A percentile compares a stretch with the other conserved stretches of the same genome.
Evolutionary conservation across 139 green algal species (phyloP).

Genomic region (Mychonastes homosphaera): DNA sequence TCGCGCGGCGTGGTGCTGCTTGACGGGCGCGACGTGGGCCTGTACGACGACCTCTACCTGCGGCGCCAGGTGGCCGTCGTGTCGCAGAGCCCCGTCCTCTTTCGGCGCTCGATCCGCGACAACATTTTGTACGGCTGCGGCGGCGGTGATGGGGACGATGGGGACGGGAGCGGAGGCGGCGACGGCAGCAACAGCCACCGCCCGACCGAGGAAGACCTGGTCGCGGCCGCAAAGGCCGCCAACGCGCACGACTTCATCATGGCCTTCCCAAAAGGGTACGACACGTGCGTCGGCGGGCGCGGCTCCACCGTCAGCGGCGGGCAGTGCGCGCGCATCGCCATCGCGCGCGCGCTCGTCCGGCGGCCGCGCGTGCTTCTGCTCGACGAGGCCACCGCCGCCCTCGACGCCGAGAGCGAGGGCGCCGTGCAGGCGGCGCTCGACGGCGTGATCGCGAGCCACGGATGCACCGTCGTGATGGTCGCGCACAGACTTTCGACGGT

Average conservation of each 20-base stretch:
- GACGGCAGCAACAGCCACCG: conserved; percentile 4
- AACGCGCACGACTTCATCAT: conserved; percentile 79
- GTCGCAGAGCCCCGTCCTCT: conserved; percentile 79
- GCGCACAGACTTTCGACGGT: conserved; percentile 86
- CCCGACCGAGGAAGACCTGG: conserved; percentile 35
- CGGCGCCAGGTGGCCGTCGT: conserved; percentile 29
- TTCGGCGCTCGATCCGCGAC: conserved; percentile 51
- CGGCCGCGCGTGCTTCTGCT: conserved; percentile 51
- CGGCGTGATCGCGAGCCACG: conserved; percentile 54
- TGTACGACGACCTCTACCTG: conserved; percentile 54
- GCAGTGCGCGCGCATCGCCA: conserved; percentile 89
- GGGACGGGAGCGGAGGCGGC: too few relatives aligned
- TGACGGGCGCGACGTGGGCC: conserved; percentile 57
- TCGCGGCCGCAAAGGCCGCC: conserved; percentile 46
- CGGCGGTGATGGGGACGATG: conserved; percentile 44
- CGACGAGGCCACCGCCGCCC: conserved; percentile 46
- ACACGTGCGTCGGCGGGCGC: conserved; percentile 71
- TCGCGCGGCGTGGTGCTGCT: conserved; percentile 47
- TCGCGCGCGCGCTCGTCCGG: conserved; percentile 78
- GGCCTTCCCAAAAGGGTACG: conserved; percentile 67
- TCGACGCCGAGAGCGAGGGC: conserved; percentile 52
- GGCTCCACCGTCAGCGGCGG: conserved; percentile 70
- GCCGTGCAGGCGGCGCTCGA: conserved; percentile 86
- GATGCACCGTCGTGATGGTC: conserved; percentile 83
- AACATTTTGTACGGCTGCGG: conserved; percentile 85